Conservation (phyloP, 2,329 filamentous ascomycete species). For the Aureobasidium sp. region DNA sequence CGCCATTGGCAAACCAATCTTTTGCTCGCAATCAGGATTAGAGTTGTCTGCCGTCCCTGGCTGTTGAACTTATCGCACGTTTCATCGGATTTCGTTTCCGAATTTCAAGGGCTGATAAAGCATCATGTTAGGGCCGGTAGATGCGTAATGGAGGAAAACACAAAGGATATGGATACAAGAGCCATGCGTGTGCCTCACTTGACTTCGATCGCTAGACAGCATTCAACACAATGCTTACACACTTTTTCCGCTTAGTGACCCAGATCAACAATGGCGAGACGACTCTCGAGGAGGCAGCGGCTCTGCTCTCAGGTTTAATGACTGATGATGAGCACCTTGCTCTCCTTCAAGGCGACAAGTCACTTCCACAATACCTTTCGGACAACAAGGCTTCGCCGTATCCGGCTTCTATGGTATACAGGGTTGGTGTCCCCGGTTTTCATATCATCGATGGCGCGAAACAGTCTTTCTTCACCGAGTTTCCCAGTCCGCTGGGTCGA, state of each 20-base stretch:
- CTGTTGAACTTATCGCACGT: not conserved
- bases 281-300: not conserved
- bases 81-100: not conserved
- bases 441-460: not conserved
- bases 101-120: not conserved
- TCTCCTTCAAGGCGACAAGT: not conserved
- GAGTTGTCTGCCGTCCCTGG: not conserved
- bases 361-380: not conserved
- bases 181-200: not conserved
- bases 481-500: not conserved
- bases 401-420: not conserved
- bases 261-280: not conserved
- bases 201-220: not conserved
- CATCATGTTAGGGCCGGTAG: not conserved
- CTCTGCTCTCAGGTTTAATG: not conserved
- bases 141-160: not conserved
- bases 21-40: not conserved
- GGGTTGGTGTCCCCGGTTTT: conserved; percentile 4
- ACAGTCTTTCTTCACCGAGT: not conserved
- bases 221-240: not conserved
- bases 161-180: not conserved
- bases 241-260: not conserved
- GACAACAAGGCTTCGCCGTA: conserved; percentile 5
- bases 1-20: not conserved
- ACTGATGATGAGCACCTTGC: conserved; percentile 9